A percentile compares a stretch with the other conserved stretches of the same genome.
These are phyloP conservation scores for Yamadazyma jaroonii DNA, from an alignment of 1,139 yeast species.

Conservation along the genomic window DNA sequence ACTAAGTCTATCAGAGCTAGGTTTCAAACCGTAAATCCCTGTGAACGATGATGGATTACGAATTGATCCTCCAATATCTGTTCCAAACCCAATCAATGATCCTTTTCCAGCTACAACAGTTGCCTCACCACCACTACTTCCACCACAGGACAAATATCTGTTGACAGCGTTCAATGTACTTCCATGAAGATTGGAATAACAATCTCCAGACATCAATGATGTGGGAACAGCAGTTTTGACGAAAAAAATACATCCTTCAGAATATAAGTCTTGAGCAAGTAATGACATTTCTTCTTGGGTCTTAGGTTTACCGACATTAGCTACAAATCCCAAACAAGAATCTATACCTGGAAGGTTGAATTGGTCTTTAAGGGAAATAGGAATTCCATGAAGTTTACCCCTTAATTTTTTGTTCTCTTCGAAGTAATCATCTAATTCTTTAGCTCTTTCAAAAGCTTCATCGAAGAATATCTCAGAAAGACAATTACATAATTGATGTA, in stretches of 20 bases:
- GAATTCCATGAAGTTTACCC: constrained; percentile 36
- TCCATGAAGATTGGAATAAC: constrained; percentile 30
- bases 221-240: constrained; percentile 30
- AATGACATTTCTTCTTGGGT: constrained; percentile 18
- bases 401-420: constrained; percentile 17
- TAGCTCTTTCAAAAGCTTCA: constrained; percentile 25
- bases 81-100: constrained; percentile 48
- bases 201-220: constrained; percentile 33
- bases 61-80: constrained; percentile 58
- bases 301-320: constrained; percentile 20
- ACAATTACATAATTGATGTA: constrained; percentile 42
- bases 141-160: constrained; percentile 28
- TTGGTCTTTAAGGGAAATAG: constrained; percentile 35
- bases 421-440: constrained; percentile 23
- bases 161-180: constrained; percentile 28
- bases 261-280: constrained; percentile 19
- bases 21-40: constrained; percentile 8
- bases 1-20: constrained; percentile 10
- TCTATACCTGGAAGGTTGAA: constrained; percentile 37
- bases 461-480: constrained; percentile 31
- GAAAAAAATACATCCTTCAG: constrained; percentile 27
- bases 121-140: constrained; percentile 35
- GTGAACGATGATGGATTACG: constrained; percentile 28
- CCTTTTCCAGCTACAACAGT: constrained; percentile 34
- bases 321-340: constrained; percentile 44